These are phyloP conservation scores for Hyphopichia burtonii DNA, from an alignment of 1,139 yeast species.

Conservation along the genomic window DNA sequence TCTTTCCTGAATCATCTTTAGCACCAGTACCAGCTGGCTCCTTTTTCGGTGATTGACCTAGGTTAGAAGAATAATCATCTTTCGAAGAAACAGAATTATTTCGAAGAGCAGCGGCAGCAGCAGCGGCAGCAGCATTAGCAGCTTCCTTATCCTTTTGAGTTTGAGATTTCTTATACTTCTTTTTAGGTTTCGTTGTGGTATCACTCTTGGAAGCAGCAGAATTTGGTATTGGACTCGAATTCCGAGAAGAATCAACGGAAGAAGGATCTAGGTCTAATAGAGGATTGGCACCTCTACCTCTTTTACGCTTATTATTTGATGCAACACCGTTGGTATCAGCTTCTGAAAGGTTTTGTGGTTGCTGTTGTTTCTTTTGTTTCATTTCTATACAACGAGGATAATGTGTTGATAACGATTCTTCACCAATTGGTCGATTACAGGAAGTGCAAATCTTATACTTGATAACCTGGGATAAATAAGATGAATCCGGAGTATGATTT, in stretches of 20 bases:
- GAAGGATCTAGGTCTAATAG: slow-evolving; percentile 36
- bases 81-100: not conserved
- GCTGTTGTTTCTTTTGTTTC: slow-evolving; percentile 40
- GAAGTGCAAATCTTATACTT: slow-evolving; percentile 64
- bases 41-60: not conserved
- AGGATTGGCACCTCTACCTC: slow-evolving; percentile 24
- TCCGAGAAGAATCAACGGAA: slow-evolving; percentile 42
- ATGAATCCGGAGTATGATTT: slow-evolving; percentile 28
- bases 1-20: slow-evolving; percentile 19
- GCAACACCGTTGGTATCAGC: not conserved
- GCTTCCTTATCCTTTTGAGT: slow-evolving; percentile 48
- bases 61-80: slow-evolving; percentile 3
- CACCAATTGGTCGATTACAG: slow-evolving; percentile 65
- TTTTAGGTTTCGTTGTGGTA: slow-evolving; percentile 31
- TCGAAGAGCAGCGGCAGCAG: slow-evolving; percentile 36
- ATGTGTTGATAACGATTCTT: slow-evolving; percentile 45
- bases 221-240: slow-evolving; percentile 38
- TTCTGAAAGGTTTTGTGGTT: slow-evolving; percentile 13
- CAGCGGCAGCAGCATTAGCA: slow-evolving; percentile 48
- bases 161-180: slow-evolving; percentile 46
- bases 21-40: slow-evolving; percentile 7
- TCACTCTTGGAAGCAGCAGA: slow-evolving; percentile 9
- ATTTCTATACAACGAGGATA: slow-evolving; percentile 47
- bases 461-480: slow-evolving; percentile 44
- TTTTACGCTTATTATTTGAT: slow-evolving; percentile 25